A percentile compares a stretch with the other conserved stretches of the same genome.
These are phyloP conservation scores for Emergomyces africanus DNA, from an alignment of 2,329 filamentous ascomycete species.

Conservation along the genomic window DNA sequence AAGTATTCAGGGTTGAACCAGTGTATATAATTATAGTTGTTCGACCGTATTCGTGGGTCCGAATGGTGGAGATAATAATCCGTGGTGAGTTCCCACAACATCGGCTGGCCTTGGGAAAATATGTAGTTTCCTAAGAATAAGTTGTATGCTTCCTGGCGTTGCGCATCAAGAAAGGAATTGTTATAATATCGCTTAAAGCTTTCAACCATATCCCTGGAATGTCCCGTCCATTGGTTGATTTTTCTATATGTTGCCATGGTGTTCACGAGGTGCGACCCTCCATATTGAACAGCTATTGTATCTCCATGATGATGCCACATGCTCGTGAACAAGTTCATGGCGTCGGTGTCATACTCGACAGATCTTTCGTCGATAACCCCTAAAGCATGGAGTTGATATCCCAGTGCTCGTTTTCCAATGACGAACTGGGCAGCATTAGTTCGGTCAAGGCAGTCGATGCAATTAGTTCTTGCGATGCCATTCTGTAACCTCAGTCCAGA, in stretches of 20 bases:
- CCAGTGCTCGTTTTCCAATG: conserved; percentile 86
- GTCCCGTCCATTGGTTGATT: conserved; percentile 97
- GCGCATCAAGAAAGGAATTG: conserved; percentile 95
- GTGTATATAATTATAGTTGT: conserved; percentile 62
- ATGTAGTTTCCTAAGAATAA: conserved; percentile 94
- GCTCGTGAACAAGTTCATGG: conserved; percentile 88
- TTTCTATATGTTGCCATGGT: conserved; percentile 99
- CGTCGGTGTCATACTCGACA: conserved; percentile 89
- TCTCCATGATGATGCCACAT: conserved; percentile 99
- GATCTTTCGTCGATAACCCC: conserved; percentile 69
- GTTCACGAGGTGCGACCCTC: conserved; percentile 93
- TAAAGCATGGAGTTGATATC: conserved; percentile 80
- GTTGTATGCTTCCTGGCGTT: conserved; percentile 95
- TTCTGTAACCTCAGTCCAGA: conserved; percentile 65
- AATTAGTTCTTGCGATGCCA: conserved; percentile 88
- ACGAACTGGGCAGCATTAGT: conserved; percentile 98
- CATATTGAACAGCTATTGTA: conserved; percentile 95
- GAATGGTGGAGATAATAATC: conserved; percentile 95
- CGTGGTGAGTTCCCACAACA: conserved; percentile 91
- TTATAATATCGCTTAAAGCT: conserved; percentile 99
- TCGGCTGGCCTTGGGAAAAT: conserved; percentile 72
- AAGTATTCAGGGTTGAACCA: conserved; percentile 76
- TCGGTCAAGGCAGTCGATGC: conserved; percentile 92
- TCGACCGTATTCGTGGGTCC: conserved; percentile 61
- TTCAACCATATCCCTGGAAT: conserved; percentile 97